Evolutionary conservation across 495 filamentous ascomycete genomes (phyloP).

Genomic region (Letharia lupina): DNA sequence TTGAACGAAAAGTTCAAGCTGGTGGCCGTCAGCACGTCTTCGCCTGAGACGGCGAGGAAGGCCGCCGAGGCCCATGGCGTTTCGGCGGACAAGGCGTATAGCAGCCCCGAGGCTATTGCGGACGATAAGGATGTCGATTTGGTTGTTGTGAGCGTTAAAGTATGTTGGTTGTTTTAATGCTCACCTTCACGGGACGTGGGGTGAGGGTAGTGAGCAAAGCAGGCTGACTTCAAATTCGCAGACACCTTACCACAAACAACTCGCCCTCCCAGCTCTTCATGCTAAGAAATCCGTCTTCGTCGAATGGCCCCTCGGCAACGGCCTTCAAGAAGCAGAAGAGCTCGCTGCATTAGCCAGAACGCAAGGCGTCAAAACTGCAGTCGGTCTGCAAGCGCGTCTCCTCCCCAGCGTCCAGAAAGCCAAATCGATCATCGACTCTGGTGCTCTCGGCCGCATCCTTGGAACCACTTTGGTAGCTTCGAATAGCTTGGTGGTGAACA

Average conservation of each 20-base stretch:
- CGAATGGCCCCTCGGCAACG: conserved; percentile 47
- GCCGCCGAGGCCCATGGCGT: conserved; percentile 43
- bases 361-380: conserved; percentile 36
- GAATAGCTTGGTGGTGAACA: background rate
- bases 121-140: conserved; percentile 49
- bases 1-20: conserved; percentile 39
- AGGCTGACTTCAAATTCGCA: conserved; percentile 5
- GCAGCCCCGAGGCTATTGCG: conserved; percentile 42
- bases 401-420: conserved; percentile 15
- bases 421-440: conserved; percentile 20
- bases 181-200: background rate
- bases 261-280: conserved; percentile 38
- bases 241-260: conserved; percentile 41
- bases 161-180: conserved; percentile 17
- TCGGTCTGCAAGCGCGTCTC: conserved; percentile 31
- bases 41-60: conserved; percentile 36
- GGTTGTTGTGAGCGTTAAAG: conserved; percentile 46
- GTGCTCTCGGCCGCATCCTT: conserved; percentile 16
- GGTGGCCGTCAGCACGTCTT: conserved; percentile 52
- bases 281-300: conserved; percentile 52
- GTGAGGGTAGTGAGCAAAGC: background rate
- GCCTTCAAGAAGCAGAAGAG: conserved; percentile 32
- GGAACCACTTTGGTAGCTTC: conserved; percentile 10
- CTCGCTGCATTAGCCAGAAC: conserved; percentile 34
- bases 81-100: conserved; percentile 41